Evolutionary conservation across 2,329 filamentous ascomycete genomes (phyloP), one percentile per base, ranked within the genome.

Genomic region (Pseudogymnoascus sp.): DNA sequence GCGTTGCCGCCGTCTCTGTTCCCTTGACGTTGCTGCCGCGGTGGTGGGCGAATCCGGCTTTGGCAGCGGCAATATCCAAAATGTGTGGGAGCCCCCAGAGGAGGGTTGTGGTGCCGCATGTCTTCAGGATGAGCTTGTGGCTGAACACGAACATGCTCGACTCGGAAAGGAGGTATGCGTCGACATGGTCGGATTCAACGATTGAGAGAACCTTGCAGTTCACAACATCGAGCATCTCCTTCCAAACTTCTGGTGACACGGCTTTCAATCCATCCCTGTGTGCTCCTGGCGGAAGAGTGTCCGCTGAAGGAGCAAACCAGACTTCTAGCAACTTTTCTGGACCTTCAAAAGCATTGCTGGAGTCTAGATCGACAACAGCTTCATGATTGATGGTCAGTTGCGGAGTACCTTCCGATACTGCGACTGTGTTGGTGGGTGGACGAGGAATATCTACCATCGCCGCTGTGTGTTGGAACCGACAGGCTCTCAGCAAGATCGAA

Each of bases 111-210:
- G 95, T 99, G 65, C 95, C 95, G 73, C 95, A 99, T 6, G 95
- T 99, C 85, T 99, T 99, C 69, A 99, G 82, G 66, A 99, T 96
- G 67, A 99, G 84, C 82, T 99, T 99, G 84, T 99, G 95, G n/a
- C 93, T 92, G 77, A 96, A 99, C 70, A 99, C 91, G 75, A 99
- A 99, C 93, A 99, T 96, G 89, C 95, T 97, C 42, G 95, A 97
- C 79, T 99, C 95, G 67, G 95, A 99, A 63, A 99, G 83, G 5
- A 99, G 86, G 75, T 99, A 99, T 68, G 95, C 93, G 74, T 99
- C 95, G 70, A 97, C 89, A 73, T 93, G 88, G 67, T 96, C 92
- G 23, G 93, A 96, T 74, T 93, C 88, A 67, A 99, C 85, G 66
- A 96, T 89, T 3, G 95, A 99, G 63, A 99, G 82, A 63, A 99